Percentiles rank a stretch among this genome's conserved stretches.
Evolutionary conservation across 106 monocot genomes (phyloP).

Genomic region (Acanthochlamys bracteata): DNA sequence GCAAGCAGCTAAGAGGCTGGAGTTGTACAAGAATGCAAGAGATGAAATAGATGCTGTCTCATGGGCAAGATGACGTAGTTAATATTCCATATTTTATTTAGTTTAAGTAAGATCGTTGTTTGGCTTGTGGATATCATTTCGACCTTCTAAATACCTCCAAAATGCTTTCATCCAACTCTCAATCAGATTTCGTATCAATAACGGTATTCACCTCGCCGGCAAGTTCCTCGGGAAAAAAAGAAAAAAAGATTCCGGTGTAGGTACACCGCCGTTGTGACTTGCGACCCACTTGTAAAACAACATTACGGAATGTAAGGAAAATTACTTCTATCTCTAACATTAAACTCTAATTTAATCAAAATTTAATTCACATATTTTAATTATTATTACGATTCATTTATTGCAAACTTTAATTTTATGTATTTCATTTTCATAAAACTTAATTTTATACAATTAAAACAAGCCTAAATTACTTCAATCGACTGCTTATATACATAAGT

Average conservation of each 20-base stretch:
- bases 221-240: conserved; percentile 37
- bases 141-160: neutral
- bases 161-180: neutral
- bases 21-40: conserved; percentile 64
- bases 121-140: neutral
- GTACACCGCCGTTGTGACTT: conserved; percentile 65
- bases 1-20: conserved; percentile 72
- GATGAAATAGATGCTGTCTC: conserved; percentile 69
- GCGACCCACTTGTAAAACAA: conserved; percentile 36
- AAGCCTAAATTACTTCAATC: no score
- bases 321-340: neutral
- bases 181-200: conserved; percentile 15
- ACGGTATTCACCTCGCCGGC: conserved; percentile 63
- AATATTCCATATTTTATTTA: neutral
- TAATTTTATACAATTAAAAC: no score
- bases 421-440: no score
- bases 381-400: no score
- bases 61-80: conserved; percentile 40
- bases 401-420: no score
- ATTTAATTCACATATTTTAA: no score
- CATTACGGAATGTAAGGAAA: neutral
- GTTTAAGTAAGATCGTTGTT: neutral
- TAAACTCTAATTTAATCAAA: no score
- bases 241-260: conserved; percentile 49
- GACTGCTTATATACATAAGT: no score